Evolutionary conservation across 352 stramenopile species (phyloP), one percentile per base, ranked within the genome.

Genomic region (Globisporangium polare): DNA sequence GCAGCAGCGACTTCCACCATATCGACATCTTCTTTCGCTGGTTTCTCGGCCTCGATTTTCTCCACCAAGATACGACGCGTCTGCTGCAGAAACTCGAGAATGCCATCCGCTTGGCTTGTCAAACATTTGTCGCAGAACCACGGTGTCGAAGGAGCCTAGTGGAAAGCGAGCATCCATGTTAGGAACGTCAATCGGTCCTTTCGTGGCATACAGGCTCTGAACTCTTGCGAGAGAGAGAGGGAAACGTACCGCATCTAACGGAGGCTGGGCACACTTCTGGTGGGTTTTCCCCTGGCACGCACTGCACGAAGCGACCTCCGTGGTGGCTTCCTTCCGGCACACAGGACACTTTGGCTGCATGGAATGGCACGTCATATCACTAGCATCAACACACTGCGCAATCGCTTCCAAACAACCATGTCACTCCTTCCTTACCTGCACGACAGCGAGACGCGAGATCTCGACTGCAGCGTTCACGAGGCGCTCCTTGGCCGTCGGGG

Each of bases 71-170:
- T 80, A 8, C 80, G 78, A 10, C 75, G 71, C 13, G 77, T 83
- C 39, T 90, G 80, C 49, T 86, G 77, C 15, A 90, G 61, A 53
- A 90, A 90, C 29, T 87, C 75, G 12, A 88, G 68, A 37, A 90
- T 86, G 2, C 75, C 64, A 47, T 80, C 68, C 17, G 78, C 78
- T 65, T 90, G 80, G 10, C 57, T 77, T 12, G 63, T 73, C 33
- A 86, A 53, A 61, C 77, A 86, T 20, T 75, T 78, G 24, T 86
- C 77, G n/a, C 77, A 86, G 51, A 86, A 86, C 77, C 77, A 86
- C 24, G 72, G 66, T 2, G 59, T 35, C 0, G 55, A 45, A 0
- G 74, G 70, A 0, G 54, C 17, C 66, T 72, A 53, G 47, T 17
- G 26, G 10, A 35, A 43, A 46, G 20, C 18, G 8, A 47, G 41